Conservation (phyloP, 1,284 basidiomycete species). For the Melampsora occidentalis region DNA sequence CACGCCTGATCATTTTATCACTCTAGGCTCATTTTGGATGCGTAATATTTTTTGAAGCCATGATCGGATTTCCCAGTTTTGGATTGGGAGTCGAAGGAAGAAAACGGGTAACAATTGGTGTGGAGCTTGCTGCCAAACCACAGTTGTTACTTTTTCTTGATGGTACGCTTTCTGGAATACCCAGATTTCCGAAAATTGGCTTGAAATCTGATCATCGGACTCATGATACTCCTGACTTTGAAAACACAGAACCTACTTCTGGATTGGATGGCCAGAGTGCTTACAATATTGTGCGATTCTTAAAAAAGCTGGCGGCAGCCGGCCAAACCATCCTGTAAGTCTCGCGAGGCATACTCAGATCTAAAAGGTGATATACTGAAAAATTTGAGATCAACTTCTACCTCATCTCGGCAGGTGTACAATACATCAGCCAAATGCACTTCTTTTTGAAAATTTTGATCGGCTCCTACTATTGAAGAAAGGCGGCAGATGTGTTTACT, state of each 20-base stretch:
- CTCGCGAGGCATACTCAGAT: conserved; percentile 55
- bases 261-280: conserved; percentile 85
- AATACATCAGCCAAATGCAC: conserved; percentile 68
- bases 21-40: neutral
- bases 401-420: conserved; percentile 54
- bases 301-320: conserved; percentile 74
- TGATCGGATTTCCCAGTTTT: conserved; percentile 55
- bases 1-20: conserved; percentile 48
- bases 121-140: conserved; percentile 61
- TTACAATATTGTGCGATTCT: conserved; percentile 76
- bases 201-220: conserved; percentile 52
- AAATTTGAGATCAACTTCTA: conserved; percentile 49
- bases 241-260: conserved; percentile 60
- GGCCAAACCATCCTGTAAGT: conserved; percentile 66
- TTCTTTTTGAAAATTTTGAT: conserved; percentile 67
- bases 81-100: conserved; percentile 60
- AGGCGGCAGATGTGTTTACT: conserved; percentile 61
- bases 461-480: conserved; percentile 58
- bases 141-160: conserved; percentile 55
- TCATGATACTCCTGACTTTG: conserved; percentile 49
- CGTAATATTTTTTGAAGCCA: conserved; percentile 35
- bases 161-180: conserved; percentile 47
- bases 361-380: conserved; percentile 59
- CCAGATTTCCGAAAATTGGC: conserved; percentile 9
- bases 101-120: conserved; percentile 63